A percentile compares a stretch with the other conserved stretches of the same genome.
Conservation (phyloP, 2,329 filamentous ascomycete genomes). For the Microdochium trichocladiopsis region DNA sequence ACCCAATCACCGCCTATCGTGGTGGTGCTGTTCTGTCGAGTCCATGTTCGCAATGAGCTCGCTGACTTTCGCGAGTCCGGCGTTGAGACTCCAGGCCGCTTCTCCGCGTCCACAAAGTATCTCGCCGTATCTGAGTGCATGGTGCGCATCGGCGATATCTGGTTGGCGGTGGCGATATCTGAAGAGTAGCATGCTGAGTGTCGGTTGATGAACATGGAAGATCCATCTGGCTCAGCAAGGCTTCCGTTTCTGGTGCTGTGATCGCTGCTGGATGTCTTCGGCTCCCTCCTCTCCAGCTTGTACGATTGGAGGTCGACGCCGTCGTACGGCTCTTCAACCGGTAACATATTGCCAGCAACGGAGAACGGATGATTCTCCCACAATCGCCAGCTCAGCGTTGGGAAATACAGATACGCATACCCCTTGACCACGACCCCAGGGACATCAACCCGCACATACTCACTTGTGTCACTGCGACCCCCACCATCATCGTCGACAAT, state of each 20-base stretch:
- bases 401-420: neutral
- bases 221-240: neutral
- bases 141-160: neutral
- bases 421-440: neutral
- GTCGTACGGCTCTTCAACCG: neutral
- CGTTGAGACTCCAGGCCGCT: neutral
- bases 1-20: neutral
- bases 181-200: neutral
- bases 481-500: neutral
- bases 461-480: neutral
- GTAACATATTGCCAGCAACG: neutral
- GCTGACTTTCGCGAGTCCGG: neutral
- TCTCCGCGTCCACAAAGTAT: neutral
- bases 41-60: neutral
- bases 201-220: neutral
- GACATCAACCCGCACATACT: neutral
- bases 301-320: neutral
- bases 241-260: neutral
- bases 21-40: neutral
- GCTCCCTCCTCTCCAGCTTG: neutral
- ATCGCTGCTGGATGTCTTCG: neutral
- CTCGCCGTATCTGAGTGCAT: neutral
- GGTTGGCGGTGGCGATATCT: neutral
- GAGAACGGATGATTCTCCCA: neutral
- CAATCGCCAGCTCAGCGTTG: neutral